Evolutionary conservation across 164 flowering plant genomes (phyloP).

Genomic region (Aristolochia contorta): DNA sequence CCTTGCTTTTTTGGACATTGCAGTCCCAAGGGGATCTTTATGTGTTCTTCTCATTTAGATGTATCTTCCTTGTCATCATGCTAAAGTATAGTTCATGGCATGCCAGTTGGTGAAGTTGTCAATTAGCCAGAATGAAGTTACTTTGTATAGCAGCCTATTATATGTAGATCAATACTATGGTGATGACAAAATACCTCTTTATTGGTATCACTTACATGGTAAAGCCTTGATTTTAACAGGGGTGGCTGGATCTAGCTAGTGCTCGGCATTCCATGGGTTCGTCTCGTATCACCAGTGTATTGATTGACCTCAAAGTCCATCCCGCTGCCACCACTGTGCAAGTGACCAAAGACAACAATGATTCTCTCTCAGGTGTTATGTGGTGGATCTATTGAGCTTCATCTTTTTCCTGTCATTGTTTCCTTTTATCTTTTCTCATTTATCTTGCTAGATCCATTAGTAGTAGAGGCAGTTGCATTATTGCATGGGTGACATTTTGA

Average conservation of each 20-base stretch:
- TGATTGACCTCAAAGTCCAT: constrained; percentile 59
- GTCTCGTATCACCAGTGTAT: constrained; percentile 45
- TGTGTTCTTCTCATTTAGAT: no score
- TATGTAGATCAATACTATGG: no score
- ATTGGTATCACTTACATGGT: background rate
- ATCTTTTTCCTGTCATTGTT: background rate
- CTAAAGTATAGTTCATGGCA: no score
- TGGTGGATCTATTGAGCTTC: background rate
- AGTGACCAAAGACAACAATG: constrained; percentile 23
- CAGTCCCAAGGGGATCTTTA: no score
- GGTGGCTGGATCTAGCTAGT: constrained; percentile 78
- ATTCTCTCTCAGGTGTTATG: constrained; percentile 9
- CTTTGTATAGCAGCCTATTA: no score
- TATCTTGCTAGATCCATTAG: background rate
- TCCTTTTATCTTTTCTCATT: background rate
- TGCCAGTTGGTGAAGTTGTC: no score
- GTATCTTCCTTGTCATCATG: no score
- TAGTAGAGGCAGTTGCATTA: background rate
- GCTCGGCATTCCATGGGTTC: constrained; percentile 81
- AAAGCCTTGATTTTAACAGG: constrained; percentile 26
- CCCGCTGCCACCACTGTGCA: constrained; percentile 57
- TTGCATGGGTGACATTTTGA: background rate
- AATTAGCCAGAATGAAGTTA: no score
- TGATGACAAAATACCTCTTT: no score
- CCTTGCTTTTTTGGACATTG: no score